phyloP scores from a whole-genome alignment of 257 asterid genomes.

The Paulownia fortunei region DNA sequence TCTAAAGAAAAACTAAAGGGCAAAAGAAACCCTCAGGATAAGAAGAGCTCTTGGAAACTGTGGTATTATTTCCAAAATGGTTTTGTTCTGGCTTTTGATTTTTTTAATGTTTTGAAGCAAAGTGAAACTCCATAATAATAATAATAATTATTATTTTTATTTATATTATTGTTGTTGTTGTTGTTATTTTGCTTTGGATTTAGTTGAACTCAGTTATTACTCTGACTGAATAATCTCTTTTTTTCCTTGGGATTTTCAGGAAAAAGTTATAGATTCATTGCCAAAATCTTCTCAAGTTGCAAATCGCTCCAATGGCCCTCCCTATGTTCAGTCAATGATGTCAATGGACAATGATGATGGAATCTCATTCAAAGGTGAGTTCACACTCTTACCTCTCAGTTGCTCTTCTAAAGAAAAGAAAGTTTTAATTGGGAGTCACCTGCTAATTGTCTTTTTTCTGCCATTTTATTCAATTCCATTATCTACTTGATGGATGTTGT shows the following conservation, averaged over 20 bases:
- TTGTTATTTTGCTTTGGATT: not conserved
- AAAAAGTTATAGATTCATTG: conserved; percentile 64
- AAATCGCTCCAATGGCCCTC: conserved; percentile 70
- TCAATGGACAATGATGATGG: conserved; percentile 87
- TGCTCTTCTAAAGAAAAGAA: not conserved
- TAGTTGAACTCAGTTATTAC: conserved; percentile 13
- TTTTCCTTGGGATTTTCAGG: conserved; percentile 56
- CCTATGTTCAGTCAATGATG: conserved; percentile 68
- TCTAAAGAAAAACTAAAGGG: not conserved
- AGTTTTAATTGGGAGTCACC: not conserved
- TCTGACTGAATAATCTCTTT: conserved; percentile 18
- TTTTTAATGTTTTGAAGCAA: not conserved
- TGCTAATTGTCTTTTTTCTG: not conserved
- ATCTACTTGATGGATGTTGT: not conserved
- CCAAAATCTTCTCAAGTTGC: conserved; percentile 73
- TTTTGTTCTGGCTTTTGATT: not conserved
- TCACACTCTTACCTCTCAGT: not conserved
- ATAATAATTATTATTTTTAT: not conserved
- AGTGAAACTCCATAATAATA: conserved; percentile 8
- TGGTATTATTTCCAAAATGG: not conserved
- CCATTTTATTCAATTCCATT: not conserved
- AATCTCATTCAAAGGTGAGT: conserved; percentile 81
- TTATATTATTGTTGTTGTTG: not conserved
- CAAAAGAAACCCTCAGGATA: not conserved
- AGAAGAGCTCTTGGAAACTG: not conserved